Percentiles rank a stretch among this genome's conserved stretches.
phyloP scores from a whole-genome alignment of 2,329 filamentous ascomycete genomes.

The Trichophyton mentagrophytes region DNA sequence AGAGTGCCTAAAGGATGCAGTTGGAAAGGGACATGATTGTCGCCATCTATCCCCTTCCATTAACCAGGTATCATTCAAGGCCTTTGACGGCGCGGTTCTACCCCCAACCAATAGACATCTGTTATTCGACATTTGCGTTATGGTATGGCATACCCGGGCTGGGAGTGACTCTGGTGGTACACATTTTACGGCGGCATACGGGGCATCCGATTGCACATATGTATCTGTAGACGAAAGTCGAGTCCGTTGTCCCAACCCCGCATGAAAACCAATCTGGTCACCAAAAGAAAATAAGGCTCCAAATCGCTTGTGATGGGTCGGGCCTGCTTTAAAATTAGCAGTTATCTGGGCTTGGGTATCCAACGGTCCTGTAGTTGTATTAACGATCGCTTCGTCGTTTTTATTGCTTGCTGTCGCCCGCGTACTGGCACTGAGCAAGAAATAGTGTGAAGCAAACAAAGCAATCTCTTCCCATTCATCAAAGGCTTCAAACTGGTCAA shows the following conservation, averaged over 20 bases:
- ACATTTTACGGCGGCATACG: conserved; percentile 33
- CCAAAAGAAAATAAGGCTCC: conserved; percentile 40
- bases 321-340: conserved; percentile 21
- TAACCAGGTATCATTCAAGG: conserved; percentile 64
- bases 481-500: conserved; percentile 69
- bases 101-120: conserved; percentile 61
- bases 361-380: background rate
- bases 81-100: conserved; percentile 58
- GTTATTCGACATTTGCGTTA: conserved; percentile 50
- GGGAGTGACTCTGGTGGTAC: conserved; percentile 25
- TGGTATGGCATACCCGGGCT: conserved; percentile 58
- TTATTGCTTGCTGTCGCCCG: background rate
- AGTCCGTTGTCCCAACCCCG: conserved; percentile 34
- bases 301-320: conserved; percentile 45
- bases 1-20: conserved; percentile 64
- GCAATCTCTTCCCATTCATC: conserved; percentile 96
- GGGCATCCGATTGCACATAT: conserved; percentile 36
- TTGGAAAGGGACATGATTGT: conserved; percentile 51
- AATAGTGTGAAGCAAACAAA: conserved; percentile 73
- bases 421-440: conserved; percentile 55
- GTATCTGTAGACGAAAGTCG: conserved; percentile 37
- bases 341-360: conserved; percentile 9
- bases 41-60: conserved; percentile 52
- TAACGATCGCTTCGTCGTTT: background rate
- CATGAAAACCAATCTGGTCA: conserved; percentile 27